Conservation (phyloP, 164 flowering plant species). For the Cinnamomum micranthum region DNA sequence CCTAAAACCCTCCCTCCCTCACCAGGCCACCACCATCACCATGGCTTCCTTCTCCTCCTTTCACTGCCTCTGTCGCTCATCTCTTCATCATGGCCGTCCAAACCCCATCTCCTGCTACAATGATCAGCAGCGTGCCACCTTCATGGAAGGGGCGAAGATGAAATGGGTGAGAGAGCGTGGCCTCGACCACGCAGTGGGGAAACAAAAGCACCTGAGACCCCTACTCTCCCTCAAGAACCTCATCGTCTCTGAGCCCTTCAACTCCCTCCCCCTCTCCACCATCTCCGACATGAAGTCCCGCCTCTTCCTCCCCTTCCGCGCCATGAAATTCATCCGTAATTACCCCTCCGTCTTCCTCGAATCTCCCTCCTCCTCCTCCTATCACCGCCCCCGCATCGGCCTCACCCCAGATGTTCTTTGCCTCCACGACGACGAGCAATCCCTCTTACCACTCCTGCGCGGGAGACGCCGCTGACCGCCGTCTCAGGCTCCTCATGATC, state of each 20-base stretch:
- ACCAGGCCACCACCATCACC: not conserved
- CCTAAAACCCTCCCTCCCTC: not conserved
- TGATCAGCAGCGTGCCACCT: constrained; percentile 7
- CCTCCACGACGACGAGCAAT: constrained; percentile 57
- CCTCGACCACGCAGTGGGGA: constrained; percentile 85
- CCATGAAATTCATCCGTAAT: constrained; percentile 57
- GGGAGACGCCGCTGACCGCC: constrained; percentile 52
- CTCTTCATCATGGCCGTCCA: not conserved
- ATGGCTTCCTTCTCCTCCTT: not conserved
- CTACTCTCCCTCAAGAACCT: constrained; percentile 64
- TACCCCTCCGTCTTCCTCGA: constrained; percentile 73
- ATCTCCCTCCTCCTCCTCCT: constrained; percentile 33
- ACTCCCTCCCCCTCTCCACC: constrained; percentile 59
- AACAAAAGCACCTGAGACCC: constrained; percentile 61
- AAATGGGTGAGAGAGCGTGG: constrained; percentile 70
- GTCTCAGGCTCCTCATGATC: constrained; percentile 75
- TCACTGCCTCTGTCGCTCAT: not conserved
- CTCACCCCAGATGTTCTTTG: constrained; percentile 54
- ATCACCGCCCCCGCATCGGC: constrained; percentile 60
- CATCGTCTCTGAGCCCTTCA: constrained; percentile 69
- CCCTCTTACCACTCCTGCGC: constrained; percentile 36
- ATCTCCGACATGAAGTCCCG: constrained; percentile 40
- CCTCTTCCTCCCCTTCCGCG: constrained; percentile 55
- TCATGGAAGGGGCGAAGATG: constrained; percentile 31
- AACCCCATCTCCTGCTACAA: constrained; percentile 1